These are phyloP conservation scores for Beauveria sp. DNA, from an alignment of 2,329 filamentous ascomycete species.

Conservation along the genomic window DNA sequence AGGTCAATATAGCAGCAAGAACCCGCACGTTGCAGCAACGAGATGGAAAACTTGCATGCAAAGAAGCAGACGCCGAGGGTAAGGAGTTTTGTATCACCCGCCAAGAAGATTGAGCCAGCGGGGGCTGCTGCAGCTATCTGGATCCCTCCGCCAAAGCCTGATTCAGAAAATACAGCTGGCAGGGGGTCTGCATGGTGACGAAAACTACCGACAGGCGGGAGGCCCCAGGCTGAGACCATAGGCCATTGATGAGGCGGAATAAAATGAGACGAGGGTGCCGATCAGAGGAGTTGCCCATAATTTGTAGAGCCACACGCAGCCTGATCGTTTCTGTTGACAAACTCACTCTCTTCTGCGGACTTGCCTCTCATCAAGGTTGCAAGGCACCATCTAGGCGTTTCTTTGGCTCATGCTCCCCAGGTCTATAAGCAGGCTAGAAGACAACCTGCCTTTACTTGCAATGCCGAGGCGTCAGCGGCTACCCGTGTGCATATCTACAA, in stretches of 20 bases:
- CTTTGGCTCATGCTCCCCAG: neutral
- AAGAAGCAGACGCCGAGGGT: neutral
- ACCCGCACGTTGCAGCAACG: neutral
- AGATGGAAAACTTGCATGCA: neutral
- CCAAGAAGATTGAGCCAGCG: neutral
- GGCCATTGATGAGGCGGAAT: neutral
- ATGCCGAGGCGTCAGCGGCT: neutral
- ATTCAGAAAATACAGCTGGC: neutral
- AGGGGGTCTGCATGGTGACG: neutral
- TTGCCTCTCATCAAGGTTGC: neutral
- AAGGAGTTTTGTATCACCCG: neutral
- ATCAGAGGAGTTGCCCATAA: neutral
- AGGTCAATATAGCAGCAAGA: neutral
- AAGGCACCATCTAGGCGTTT: neutral
- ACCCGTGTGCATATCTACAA: neutral
- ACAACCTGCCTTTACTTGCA: neutral
- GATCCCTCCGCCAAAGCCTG: constrained; percentile 2
- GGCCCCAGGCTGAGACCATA: neutral
- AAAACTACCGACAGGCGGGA: neutral
- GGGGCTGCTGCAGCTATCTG: constrained; percentile 2
- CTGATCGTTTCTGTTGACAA: neutral
- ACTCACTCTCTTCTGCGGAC: no score
- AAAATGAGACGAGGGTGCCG: neutral
- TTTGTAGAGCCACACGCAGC: neutral
- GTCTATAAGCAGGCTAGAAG: neutral